A percentile compares a stretch with the other conserved stretches of the same genome.
Evolutionary conservation across 305 asterid species (phyloP).

Genomic region (Fraxinus paxiana): DNA sequence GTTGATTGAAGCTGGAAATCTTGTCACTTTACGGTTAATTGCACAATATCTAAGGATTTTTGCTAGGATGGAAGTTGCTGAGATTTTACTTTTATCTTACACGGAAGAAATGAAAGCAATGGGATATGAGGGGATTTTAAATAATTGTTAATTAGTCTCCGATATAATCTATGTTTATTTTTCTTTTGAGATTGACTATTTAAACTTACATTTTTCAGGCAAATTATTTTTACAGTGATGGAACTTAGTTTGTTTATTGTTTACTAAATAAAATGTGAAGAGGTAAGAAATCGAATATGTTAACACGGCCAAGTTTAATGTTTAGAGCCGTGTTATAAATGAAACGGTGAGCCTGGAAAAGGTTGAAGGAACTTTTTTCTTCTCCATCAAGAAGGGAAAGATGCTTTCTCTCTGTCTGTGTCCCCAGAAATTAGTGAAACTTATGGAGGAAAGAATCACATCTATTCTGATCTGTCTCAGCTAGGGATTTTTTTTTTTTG

Average conservation of each 20-base stretch:
- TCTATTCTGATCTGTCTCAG: background rate
- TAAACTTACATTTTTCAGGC: background rate
- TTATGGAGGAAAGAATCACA: background rate
- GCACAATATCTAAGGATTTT: background rate
- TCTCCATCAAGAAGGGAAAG: background rate
- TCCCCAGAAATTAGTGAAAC: background rate
- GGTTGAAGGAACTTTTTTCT: background rate
- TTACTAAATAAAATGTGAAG: background rate
- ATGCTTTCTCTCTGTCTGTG: background rate
- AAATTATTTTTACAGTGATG: background rate
- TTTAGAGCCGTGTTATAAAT: background rate
- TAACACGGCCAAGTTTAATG: background rate
- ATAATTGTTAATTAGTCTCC: background rate
- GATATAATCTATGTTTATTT: background rate
- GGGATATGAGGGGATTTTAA: background rate
- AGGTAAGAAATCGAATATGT: background rate
- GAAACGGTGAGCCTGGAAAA: background rate
- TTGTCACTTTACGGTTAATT: background rate
- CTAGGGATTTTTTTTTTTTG: background rate
- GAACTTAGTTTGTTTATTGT: background rate
- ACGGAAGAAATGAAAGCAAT: background rate
- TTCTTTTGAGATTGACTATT: background rate
- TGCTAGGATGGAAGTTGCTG: background rate
- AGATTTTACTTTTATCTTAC: slow-evolving; percentile 11
- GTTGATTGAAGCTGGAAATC: slow-evolving; percentile 1